phyloP scores from a whole-genome alignment of 2,329 filamentous ascomycete genomes.

The Penicillium digitatum region DNA sequence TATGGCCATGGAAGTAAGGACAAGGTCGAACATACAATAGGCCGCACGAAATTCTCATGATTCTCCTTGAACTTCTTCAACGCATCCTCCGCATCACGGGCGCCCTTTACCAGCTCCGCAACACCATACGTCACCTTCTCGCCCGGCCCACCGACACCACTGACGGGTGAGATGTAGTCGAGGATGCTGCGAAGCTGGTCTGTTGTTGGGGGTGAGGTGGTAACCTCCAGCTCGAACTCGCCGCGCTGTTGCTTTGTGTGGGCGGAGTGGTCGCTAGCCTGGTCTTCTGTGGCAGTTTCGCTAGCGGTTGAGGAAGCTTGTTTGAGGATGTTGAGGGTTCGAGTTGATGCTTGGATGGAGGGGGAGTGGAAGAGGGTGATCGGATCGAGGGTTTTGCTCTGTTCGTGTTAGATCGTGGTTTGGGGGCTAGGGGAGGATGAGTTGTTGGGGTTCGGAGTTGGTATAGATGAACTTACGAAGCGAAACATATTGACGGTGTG shows the following conservation, averaged over 20 bases:
- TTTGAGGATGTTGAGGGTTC: constrained; percentile 73
- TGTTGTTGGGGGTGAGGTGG: constrained; percentile 71
- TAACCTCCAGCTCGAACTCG: constrained; percentile 83
- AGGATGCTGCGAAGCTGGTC: constrained; percentile 82
- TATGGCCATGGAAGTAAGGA: not conserved
- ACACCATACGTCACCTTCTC: constrained; percentile 59
- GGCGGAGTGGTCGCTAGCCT: constrained; percentile 62
- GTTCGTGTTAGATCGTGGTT: constrained; percentile 9
- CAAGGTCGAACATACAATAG: constrained; percentile 60
- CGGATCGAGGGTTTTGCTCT: constrained; percentile 81
- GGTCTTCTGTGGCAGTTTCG: constrained; percentile 66
- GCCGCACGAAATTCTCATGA: constrained; percentile 63
- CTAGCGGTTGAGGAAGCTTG: constrained; percentile 68
- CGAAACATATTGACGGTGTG: constrained; percentile 24
- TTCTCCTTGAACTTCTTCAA: constrained; percentile 72
- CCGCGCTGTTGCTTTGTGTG: constrained; percentile 59
- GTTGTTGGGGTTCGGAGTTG: not conserved
- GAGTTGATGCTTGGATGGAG: constrained; percentile 65
- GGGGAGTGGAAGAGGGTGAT: constrained; percentile 95
- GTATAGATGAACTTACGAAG: constrained; percentile 17
- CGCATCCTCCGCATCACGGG: constrained; percentile 70
- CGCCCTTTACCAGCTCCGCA: constrained; percentile 69
- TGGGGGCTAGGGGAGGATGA: not conserved
- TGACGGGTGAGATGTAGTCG: constrained; percentile 59
- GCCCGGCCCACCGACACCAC: constrained; percentile 51